Percentiles rank a stretch among this genome's conserved stretches.
These are phyloP conservation scores for Carallia brachiata DNA, from an alignment of 345 rosid species.

Conservation along the genomic window DNA sequence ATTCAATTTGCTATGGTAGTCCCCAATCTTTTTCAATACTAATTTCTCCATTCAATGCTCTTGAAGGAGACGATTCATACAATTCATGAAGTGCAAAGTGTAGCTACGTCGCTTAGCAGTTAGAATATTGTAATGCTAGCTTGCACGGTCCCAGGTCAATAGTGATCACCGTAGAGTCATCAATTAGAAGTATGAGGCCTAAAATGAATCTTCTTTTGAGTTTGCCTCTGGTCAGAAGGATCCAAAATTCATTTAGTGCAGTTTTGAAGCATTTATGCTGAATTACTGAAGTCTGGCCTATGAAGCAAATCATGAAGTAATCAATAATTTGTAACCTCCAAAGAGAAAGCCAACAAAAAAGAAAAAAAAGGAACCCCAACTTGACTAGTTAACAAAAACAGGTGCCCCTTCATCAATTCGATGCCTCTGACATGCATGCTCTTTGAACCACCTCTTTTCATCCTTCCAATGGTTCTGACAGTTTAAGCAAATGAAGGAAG, in stretches of 20 bases:
- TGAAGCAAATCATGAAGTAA: neutral
- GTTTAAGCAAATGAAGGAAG: neutral
- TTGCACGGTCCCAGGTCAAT: too few relatives aligned
- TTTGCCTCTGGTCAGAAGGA: neutral
- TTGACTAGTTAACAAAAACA: too few relatives aligned
- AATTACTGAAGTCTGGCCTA: neutral
- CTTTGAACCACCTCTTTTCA: neutral
- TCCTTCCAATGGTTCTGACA: neutral
- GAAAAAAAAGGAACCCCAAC: too few relatives aligned
- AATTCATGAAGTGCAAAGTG: neutral
- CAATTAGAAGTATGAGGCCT: neutral
- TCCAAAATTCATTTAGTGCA: neutral
- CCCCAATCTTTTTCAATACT: neutral
- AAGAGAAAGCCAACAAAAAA: too few relatives aligned
- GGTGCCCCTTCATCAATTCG: neutral
- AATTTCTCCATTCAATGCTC: neutral
- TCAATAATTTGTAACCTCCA: neutral
- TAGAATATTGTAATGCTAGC: too few relatives aligned
- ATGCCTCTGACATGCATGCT: neutral
- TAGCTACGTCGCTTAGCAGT: too few relatives aligned
- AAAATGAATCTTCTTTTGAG: neutral
- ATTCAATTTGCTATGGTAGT: neutral
- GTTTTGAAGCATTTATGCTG: neutral
- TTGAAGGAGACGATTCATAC: neutral
- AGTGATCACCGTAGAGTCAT: neutral